Evolutionary conservation across 2,329 filamentous ascomycete species (phyloP), one percentile per base, ranked within the genome.

Genomic region (Diaporthe caulivora): DNA sequence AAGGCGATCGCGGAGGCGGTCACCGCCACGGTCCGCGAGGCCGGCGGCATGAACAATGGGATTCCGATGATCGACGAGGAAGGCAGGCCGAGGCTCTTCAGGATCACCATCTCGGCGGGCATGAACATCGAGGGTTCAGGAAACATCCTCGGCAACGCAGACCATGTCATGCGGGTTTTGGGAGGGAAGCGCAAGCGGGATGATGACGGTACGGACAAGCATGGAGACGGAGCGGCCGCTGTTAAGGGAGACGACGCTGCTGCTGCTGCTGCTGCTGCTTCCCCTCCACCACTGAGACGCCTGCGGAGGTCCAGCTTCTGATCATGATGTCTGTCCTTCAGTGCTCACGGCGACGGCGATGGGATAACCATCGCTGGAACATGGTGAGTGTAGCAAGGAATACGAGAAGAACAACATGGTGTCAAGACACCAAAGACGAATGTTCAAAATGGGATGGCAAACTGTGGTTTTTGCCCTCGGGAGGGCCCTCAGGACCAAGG

Each of bases 51-150:
- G 62, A 77, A 78, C 34, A 82, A 81, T 40, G 84, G 83, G 13
- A 81, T 86, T 18, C 85, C 85, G 49, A 86, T 87, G 86, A 83
- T 86, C 53, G 83, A 87, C 70, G 83, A 84, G 69, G 80, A 86
- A 15, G 85, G 86, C 21, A 80, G 80, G 29, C 83, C 83, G 7
- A 79, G 86, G 17, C 84, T 84, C 1, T 77, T 88, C 54, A 79
- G 78, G 31, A 81, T 88, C 42, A 79, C 83, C 34, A 82, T 90
- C 17, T 83, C 85, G 29, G 85, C 87, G 2, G 84, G 86, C 21
- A 76, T 88, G 26, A 83, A 80, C 11, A 81, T 88, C 21, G 80
- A 84, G 49, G 87, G 87, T 0, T 76, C 79, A 2, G 80, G 81
- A 15, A 89, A 89, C 69, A 76, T 87, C 17, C 76, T 88, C 8